A percentile compares a stretch with the other conserved stretches of the same genome.
Evolutionary conservation across 352 stramenopile genomes (phyloP).

Genomic region (Thraustochytrium striatum): DNA sequence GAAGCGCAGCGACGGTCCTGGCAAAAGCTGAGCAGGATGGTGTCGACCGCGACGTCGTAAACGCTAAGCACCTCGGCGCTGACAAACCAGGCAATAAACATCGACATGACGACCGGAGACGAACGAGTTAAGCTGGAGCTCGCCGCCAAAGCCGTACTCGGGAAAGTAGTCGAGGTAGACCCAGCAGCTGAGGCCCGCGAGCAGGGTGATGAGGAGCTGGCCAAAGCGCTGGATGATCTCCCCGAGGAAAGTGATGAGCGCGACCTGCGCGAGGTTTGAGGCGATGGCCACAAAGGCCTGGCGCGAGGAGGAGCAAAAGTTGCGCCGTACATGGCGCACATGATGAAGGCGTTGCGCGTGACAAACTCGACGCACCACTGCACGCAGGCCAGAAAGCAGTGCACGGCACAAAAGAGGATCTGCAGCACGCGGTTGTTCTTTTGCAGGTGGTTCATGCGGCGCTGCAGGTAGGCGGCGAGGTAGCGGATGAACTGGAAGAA

Average conservation of each 20-base stretch:
- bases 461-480: constrained; percentile 70
- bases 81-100: constrained; percentile 66
- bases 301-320: constrained; percentile 75
- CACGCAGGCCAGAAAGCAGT: constrained; percentile 77
- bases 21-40: constrained; percentile 76
- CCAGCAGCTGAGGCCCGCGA: constrained; percentile 73
- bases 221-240: constrained; percentile 75
- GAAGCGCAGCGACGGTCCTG: too few relatives aligned
- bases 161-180: constrained; percentile 61
- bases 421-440: constrained; percentile 66
- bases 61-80: constrained; percentile 72
- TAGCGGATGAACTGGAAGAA: constrained; percentile 71
- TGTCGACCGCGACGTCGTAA: constrained; percentile 74
- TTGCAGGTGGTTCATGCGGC: constrained; percentile 65
- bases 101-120: constrained; percentile 70
- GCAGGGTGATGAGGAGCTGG: constrained; percentile 78
- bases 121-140: constrained; percentile 64
- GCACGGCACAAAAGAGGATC: constrained; percentile 66
- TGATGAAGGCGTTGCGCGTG: constrained; percentile 80
- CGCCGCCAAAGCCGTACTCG: constrained; percentile 69
- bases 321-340: constrained; percentile 76
- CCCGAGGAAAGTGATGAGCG: constrained; percentile 72
- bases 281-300: constrained; percentile 73
- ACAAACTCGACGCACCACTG: constrained; percentile 82
- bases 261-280: constrained; percentile 70